Conservation (phyloP, 805 yeast species). For the Saturnispora sanitii region DNA sequence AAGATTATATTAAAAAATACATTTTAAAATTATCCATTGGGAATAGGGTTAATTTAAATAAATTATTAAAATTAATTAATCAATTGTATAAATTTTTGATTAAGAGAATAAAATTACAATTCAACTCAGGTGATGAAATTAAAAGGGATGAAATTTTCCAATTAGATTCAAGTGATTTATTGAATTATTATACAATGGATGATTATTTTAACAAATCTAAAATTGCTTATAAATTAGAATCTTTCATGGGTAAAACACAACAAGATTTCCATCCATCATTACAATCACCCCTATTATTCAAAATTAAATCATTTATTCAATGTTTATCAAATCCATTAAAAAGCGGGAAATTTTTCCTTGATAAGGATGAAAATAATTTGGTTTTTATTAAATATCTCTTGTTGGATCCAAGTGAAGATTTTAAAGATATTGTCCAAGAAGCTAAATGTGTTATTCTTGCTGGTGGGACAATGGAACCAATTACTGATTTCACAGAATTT, state of each 20-base stretch:
- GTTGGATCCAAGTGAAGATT: slow-evolving; percentile 67
- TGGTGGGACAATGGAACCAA: slow-evolving; percentile 95
- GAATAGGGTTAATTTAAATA: slow-evolving; percentile 60
- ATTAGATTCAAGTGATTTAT: slow-evolving; percentile 53
- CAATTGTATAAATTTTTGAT: slow-evolving; percentile 36
- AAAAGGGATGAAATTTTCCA: slow-evolving; percentile 42
- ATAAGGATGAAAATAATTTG: slow-evolving; percentile 23
- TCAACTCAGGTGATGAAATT: slow-evolving; percentile 46
- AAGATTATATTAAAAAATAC: slow-evolving; percentile 49
- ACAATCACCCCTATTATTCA: slow-evolving; percentile 49
- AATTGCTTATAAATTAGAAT: slow-evolving; percentile 75
- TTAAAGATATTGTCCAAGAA: slow-evolving; percentile 53
- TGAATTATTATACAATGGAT: slow-evolving; percentile 61
- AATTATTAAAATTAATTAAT: slow-evolving; percentile 47
- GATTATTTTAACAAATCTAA: slow-evolving; percentile 56
- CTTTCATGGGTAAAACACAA: slow-evolving; percentile 39
- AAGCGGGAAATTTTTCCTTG: slow-evolving; percentile 73
- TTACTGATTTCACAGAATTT: slow-evolving; percentile 55
- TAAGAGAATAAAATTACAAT: slow-evolving; percentile 20
- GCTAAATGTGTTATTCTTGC: slow-evolving; percentile 68
- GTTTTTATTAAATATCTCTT: slow-evolving; percentile 54
- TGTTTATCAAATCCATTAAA: slow-evolving; percentile 62
- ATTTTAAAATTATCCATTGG: slow-evolving; percentile 55
- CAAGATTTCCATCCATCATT: slow-evolving; percentile 9
- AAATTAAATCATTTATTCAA: slow-evolving; percentile 52